phyloP scores from a whole-genome alignment of 129 eudicot species.

The Arctium minus region DNA sequence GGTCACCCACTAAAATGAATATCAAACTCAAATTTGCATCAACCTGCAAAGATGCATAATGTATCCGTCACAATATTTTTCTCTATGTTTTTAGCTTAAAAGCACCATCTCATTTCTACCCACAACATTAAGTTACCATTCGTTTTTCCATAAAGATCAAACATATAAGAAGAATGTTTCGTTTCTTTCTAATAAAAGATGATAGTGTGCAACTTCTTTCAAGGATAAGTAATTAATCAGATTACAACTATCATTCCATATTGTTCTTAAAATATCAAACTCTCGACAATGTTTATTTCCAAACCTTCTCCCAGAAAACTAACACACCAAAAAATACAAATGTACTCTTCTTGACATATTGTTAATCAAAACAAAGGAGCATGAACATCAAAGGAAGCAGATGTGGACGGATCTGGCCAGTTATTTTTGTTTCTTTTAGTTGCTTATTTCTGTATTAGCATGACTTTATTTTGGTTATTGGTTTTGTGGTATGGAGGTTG shows the following conservation, averaged over 20 bases:
- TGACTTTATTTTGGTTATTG: too few relatives aligned
- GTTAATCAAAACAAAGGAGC: background rate
- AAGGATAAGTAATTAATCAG: slow-evolving; percentile 1
- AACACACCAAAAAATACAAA: background rate
- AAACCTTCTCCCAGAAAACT: background rate
- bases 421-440: too few relatives aligned
- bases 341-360: background rate
- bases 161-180: background rate
- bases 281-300: background rate
- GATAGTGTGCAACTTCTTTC: background rate
- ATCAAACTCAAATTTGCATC: slow-evolving; percentile 15
- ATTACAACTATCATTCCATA: background rate
- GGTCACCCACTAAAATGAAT: slow-evolving; percentile 19
- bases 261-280: background rate
- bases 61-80: background rate
- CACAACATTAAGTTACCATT: background rate
- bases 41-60: slow-evolving; percentile 25
- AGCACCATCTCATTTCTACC: background rate
- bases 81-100: slow-evolving; percentile 3
- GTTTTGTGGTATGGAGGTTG: too few relatives aligned
- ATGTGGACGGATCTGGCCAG: too few relatives aligned
- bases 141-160: background rate
- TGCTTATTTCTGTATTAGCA: too few relatives aligned
- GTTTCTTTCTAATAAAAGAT: slow-evolving; percentile 5
- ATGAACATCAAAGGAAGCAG: background rate